Conservation (phyloP, 371 early-diverging fungal genomes). For the Actinomortierella ambigua region DNA sequence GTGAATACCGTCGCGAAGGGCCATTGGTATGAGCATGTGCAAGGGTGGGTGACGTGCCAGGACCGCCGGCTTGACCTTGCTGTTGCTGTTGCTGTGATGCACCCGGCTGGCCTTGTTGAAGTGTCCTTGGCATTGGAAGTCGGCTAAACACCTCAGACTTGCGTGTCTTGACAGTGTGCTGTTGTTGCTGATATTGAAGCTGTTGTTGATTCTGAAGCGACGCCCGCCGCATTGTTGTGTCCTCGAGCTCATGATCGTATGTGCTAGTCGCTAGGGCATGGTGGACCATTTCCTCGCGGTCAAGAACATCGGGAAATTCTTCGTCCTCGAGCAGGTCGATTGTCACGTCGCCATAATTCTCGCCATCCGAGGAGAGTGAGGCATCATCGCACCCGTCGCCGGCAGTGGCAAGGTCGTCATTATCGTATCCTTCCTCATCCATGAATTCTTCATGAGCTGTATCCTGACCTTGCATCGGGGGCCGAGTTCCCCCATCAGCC, state of each 20-base stretch:
- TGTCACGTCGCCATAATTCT: constrained; percentile 31
- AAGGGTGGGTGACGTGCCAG: too few relatives aligned
- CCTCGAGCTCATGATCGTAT: constrained; percentile 35
- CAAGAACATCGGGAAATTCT: constrained; percentile 50
- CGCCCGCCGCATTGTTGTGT: constrained; percentile 5
- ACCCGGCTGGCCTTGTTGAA: constrained; percentile 2
- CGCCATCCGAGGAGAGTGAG: constrained; percentile 21
- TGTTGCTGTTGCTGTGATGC: too few relatives aligned
- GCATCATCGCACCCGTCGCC: constrained; percentile 54
- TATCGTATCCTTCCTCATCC: constrained; percentile 40
- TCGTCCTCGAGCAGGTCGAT: constrained; percentile 48
- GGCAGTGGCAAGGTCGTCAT: constrained; percentile 57
- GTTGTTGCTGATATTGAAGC: constrained; percentile 19
- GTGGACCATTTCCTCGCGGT: constrained; percentile 29
- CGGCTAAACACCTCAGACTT: constrained; percentile 35
- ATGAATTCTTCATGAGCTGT: constrained; percentile 9
- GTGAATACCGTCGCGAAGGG: constrained; percentile 4
- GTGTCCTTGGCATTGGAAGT: constrained; percentile 30
- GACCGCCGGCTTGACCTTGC: too few relatives aligned
- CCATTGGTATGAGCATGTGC: too few relatives aligned
- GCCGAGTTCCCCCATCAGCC: constrained; percentile 53
- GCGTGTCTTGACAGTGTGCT: constrained; percentile 14
- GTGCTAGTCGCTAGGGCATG: constrained; percentile 24
- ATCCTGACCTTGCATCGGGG: constrained; percentile 4
- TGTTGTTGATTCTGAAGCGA: constrained; percentile 9